Conservation (phyloP, 2,329 filamentous ascomycete species). For the Monosporascus sp. region DNA sequence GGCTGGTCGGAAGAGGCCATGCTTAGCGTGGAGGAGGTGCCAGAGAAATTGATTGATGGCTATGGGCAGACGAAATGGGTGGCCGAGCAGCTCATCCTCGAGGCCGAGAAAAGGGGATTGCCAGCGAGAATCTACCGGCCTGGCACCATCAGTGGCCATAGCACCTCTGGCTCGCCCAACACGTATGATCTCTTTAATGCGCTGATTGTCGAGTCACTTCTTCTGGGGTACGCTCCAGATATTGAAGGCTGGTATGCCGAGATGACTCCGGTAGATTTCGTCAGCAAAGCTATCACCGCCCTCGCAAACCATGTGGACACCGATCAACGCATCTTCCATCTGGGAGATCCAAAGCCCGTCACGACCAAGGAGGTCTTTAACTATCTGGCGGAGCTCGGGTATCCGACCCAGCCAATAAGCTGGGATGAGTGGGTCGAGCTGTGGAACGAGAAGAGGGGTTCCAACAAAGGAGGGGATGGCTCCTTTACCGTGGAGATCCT, state of each 20-base stretch:
- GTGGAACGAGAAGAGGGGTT: slow-evolving; percentile 66
- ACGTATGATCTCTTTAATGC: slow-evolving; percentile 74
- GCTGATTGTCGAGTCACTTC: slow-evolving; percentile 69
- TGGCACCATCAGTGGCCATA: slow-evolving; percentile 76
- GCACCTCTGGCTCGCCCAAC: slow-evolving; percentile 67
- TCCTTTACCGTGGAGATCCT: slow-evolving; percentile 75
- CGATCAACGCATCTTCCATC: slow-evolving; percentile 63
- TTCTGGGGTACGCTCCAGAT: slow-evolving; percentile 63
- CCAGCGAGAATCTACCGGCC: slow-evolving; percentile 67
- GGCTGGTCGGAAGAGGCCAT: slow-evolving; percentile 68
- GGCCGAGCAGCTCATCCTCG: slow-evolving; percentile 66
- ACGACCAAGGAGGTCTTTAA: slow-evolving; percentile 61
- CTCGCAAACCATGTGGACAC: slow-evolving; percentile 59
- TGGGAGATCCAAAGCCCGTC: slow-evolving; percentile 68
- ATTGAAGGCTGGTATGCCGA: slow-evolving; percentile 72
- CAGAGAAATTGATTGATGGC: slow-evolving; percentile 62
- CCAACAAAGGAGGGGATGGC: slow-evolving; percentile 59
- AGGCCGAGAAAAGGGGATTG: slow-evolving; percentile 62
- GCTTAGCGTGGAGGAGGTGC: slow-evolving; percentile 62
- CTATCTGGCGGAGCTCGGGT: slow-evolving; percentile 60
- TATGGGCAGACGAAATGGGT: slow-evolving; percentile 82
- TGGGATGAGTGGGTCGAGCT: slow-evolving; percentile 71
- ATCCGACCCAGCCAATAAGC: slow-evolving; percentile 57
- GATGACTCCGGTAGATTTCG: slow-evolving; percentile 81
- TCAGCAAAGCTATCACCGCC: slow-evolving; percentile 67